Base-by-base conservation (phyloP, 495 filamentous ascomycete genomes). In the Massariosphaeria phaeospora region DNA sequence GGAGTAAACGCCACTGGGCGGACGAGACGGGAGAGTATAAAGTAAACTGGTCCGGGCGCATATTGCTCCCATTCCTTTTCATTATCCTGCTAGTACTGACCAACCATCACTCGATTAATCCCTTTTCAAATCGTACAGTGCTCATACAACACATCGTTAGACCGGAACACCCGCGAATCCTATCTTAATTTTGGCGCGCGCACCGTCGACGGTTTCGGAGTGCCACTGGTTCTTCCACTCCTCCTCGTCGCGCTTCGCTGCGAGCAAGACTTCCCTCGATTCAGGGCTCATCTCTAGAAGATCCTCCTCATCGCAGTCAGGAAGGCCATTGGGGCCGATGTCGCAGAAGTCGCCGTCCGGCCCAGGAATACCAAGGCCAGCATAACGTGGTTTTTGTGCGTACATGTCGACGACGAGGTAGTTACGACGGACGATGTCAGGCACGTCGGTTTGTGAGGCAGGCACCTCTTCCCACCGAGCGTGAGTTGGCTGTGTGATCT, bases 401-500 rank as follows among this genome's bases (percentile, higher is more conserved):
- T 81, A 70, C 9, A 82, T 82, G 62, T 96, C 90, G 17, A 82
- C 72, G 54, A 95, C 76, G 48, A 85, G 74, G 70, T 85, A 91
- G 63, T 88, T 90, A 45, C 84, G 80, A 11, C 83, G 76, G 43
- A 89, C 75, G 52, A 81, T 71, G 0, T 79, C 70, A 6, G 85
- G 77, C 20, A 94, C 71, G 8, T 65, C 59, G 18, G 51, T 56
- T 47, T 54, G 39, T 15, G 13, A 15, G 40, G 15, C 26, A 30
- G 48, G 46, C 10, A 89, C 69, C 38, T 82, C 79, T 70, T 90
- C 88, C 76, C 90, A 88, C 47, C 82, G 81, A 8, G 80, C 88
- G 66, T 88, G 86, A 1, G 91, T 91, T 0, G 93, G 89, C 71
- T 98, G 94, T 77, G 87, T 96, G 61, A 79, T 88, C 52, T 79